Evolutionary conservation across 768 basidiomycete species (phyloP), one percentile per base, ranked within the genome.

Genomic region (Boletus pseudopeckii): DNA sequence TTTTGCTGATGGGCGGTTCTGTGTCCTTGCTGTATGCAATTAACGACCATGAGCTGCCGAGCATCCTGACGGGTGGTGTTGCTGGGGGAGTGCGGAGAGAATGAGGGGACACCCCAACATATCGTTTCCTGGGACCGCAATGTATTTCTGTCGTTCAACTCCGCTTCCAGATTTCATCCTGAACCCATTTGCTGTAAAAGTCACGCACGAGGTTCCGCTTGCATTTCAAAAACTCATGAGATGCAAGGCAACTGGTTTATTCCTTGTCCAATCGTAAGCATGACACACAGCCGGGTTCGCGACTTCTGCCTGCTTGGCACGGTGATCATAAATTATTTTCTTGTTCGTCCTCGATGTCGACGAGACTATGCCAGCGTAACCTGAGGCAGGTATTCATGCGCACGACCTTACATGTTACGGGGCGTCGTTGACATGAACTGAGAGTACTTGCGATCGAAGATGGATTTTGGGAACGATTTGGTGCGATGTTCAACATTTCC

Each of bases 1-100:
- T 90, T 22, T 69, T 92, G 24, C 69, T 91, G 50, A 74, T 87
- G 34, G 77, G 75, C n/a, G 86, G 85, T 15, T 84, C 88, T 2
- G 72, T 91, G 36, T 79, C 79, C 7, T 69, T 93, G 30, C 76
- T 93, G 15, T 84, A 79, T 48, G 75, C 73, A 8, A 77, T 90
- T 34, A 88, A 85, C 18, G 71, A 71, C 41, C 72, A 81, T 55
- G 77, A 81, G 57, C 71, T 92, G 50, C 91, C 91, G n/a, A 87
- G 85, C 59, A 87, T 85, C 22, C 70, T 93, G 30, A 75, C 84
- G 26, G 85, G 85, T 17, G 82, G 82, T 45, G 78, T 82, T 53
- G 71, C 79, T 30, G 72, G 62, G 2, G 71, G 74, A 54, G 67
- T 67, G 45, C 82, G 80, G 71, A 82, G 72, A 66, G 85, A 86